These are phyloP conservation scores for Thecaphora frezii DNA, from an alignment of 1,284 basidiomycete genomes.

Conservation along the genomic window DNA sequence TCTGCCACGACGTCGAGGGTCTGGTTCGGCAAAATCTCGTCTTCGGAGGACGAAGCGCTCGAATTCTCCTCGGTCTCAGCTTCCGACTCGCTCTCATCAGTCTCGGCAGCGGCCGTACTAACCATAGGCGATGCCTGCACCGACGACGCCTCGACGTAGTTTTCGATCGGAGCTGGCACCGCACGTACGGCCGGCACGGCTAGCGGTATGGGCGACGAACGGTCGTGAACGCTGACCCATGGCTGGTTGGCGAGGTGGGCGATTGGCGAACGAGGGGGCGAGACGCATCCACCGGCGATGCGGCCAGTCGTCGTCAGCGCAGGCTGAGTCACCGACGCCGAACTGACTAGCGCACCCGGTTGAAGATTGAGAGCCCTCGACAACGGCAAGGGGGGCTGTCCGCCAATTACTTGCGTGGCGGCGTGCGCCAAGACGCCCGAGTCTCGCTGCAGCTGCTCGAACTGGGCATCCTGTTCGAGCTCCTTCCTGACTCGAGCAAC, in stretches of 20 bases:
- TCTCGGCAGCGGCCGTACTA: not conserved
- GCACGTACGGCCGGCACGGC: not conserved
- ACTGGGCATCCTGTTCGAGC: slow-evolving; percentile 47
- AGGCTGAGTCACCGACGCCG: not conserved
- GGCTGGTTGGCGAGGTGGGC: too few species aligned
- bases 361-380: not conserved
- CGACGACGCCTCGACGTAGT: not conserved
- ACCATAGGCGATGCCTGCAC: too few species aligned
- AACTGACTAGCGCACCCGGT: not conserved
- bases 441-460: slow-evolving; percentile 36
- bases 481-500: slow-evolving; percentile 41
- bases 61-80: slow-evolving; percentile 12
- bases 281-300: not conserved
- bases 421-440: slow-evolving; percentile 40
- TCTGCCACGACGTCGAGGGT: slow-evolving; percentile 41
- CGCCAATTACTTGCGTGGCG: slow-evolving; percentile 46
- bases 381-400: slow-evolving; percentile 17
- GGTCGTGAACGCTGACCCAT: not conserved
- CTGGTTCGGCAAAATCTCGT: slow-evolving; percentile 12
- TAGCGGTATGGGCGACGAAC: not conserved
- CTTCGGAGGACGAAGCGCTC: slow-evolving; percentile 27
- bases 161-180: not conserved
- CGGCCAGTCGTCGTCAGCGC: too few species aligned
- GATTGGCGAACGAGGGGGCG: not conserved
- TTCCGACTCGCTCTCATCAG: slow-evolving; percentile 5